Conservation (phyloP, 352 stramenopile species). For the Thalassiosira exigua region DNA sequence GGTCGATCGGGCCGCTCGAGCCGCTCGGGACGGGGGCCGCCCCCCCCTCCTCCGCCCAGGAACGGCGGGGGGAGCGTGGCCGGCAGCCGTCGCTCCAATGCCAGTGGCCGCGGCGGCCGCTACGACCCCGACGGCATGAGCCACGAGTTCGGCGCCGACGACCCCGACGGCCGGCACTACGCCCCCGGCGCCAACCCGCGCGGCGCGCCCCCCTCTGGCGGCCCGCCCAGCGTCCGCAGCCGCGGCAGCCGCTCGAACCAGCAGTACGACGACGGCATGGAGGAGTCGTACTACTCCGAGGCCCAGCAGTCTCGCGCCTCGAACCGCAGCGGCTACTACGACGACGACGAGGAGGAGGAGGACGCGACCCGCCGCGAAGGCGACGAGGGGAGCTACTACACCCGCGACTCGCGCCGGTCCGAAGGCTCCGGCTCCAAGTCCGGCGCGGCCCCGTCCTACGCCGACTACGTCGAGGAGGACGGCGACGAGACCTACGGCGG, state of each 20-base stretch:
- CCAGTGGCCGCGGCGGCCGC: not conserved
- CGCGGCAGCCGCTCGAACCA: not conserved
- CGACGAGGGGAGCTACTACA: conserved; percentile 38
- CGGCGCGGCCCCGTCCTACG: not conserved
- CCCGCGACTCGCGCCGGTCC: conserved; percentile 8
- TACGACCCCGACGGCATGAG: conserved; percentile 34
- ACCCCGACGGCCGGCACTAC: conserved; percentile 49
- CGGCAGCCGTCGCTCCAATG: not conserved
- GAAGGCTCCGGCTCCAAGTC: not conserved
- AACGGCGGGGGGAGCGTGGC: not conserved
- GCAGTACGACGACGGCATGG: not conserved
- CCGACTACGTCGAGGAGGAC: not conserved
- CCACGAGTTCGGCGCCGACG: conserved; percentile 38
- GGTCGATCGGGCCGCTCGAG: not conserved
- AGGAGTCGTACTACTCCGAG: conserved; percentile 29
- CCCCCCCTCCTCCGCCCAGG: not conserved
- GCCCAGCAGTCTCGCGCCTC: conserved; percentile 13
- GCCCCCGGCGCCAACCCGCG: conserved; percentile 8
- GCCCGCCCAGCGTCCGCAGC: not conserved
- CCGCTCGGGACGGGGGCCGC: not conserved
- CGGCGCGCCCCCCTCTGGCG: no score
- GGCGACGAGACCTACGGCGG: not conserved
- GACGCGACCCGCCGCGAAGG: conserved; percentile 3
- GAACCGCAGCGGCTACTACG: not conserved
- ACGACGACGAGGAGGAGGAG: conserved; percentile 13